A percentile compares a stretch with the other conserved stretches of the same genome.
Conservation (phyloP, 2,329 filamentous ascomycete species). For the Alternaria arborescens region DNA sequence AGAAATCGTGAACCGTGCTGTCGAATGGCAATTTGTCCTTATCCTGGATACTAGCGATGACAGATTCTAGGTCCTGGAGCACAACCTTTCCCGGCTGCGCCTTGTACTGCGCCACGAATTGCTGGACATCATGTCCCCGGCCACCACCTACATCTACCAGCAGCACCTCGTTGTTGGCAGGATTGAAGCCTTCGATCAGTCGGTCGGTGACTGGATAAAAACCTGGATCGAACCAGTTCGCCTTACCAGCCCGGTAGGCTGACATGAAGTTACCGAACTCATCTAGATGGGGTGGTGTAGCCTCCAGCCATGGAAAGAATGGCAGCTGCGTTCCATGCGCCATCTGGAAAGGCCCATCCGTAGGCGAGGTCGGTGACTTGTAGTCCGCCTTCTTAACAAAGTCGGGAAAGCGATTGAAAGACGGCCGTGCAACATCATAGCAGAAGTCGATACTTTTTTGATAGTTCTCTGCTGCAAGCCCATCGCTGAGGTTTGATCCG, state of each 20-base stretch:
- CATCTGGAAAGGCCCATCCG: slow-evolving; percentile 48
- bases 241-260: slow-evolving; percentile 20
- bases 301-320: slow-evolving; percentile 51
- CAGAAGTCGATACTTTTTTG: slow-evolving; percentile 50
- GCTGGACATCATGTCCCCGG: slow-evolving; percentile 53
- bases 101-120: slow-evolving; percentile 41
- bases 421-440: slow-evolving; percentile 47
- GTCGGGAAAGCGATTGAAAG: slow-evolving; percentile 21
- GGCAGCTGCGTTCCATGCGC: slow-evolving; percentile 48
- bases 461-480: slow-evolving; percentile 48
- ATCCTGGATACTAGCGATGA: slow-evolving; percentile 27
- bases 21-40: slow-evolving; percentile 42
- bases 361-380: slow-evolving; percentile 12
- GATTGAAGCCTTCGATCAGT: slow-evolving; percentile 38
- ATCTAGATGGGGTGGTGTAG: slow-evolving; percentile 46
- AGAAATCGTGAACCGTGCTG: slow-evolving; percentile 55
- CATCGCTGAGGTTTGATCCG: slow-evolving; percentile 44
- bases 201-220: slow-evolving; percentile 25
- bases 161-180: slow-evolving; percentile 22
- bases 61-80: slow-evolving; percentile 59
- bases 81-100: slow-evolving; percentile 54
- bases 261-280: slow-evolving; percentile 25
- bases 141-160: slow-evolving; percentile 58
- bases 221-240: slow-evolving; percentile 21
- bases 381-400: slow-evolving; percentile 22